A percentile compares a stretch with the other conserved stretches of the same genome.
These are phyloP conservation scores for Podaxis pistillaris DNA, from an alignment of 768 basidiomycete species.

Conservation along the genomic window DNA sequence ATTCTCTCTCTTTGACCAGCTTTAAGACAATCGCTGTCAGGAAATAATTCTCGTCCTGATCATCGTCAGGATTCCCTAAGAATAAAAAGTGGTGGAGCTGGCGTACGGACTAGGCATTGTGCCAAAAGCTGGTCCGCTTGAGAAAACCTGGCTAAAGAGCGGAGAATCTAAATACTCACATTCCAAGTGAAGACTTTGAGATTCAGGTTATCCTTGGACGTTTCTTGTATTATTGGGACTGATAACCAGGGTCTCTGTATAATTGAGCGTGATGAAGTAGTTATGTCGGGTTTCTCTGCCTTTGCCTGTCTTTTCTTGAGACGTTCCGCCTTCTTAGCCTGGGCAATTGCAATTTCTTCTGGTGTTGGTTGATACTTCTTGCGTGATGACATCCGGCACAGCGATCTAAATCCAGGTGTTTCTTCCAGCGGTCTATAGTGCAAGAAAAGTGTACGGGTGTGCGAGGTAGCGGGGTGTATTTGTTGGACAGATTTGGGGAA, in stretches of 20 bases:
- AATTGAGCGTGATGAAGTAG: conserved; percentile 18
- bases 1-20: conserved; percentile 70
- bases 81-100: not conserved
- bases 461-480: not conserved
- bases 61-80: not conserved
- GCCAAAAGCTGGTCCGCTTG: conserved; percentile 58
- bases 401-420: not conserved
- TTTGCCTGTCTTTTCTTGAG: conserved; percentile 22
- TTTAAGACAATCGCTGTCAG: conserved; percentile 83
- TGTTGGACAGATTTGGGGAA: not conserved
- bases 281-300: not conserved
- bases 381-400: not conserved
- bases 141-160: conserved; percentile 6
- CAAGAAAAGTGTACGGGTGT: not conserved
- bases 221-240: conserved; percentile 21
- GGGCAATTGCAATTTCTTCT: conserved; percentile 5
- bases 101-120: conserved; percentile 78
- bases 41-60: conserved; percentile 77
- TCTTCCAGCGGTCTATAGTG: not conserved
- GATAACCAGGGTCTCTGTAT: conserved; percentile 41
- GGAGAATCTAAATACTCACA: conserved; percentile 44
- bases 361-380: not conserved
- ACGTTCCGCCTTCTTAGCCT: conserved; percentile 31
- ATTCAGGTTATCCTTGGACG: conserved; percentile 23
- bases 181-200: conserved; percentile 81